Percentiles rank a stretch among this genome's conserved stretches.
Evolutionary conservation across 371 early-diverging fungal genomes (phyloP).

Genomic region (Smittium mucronatum): DNA sequence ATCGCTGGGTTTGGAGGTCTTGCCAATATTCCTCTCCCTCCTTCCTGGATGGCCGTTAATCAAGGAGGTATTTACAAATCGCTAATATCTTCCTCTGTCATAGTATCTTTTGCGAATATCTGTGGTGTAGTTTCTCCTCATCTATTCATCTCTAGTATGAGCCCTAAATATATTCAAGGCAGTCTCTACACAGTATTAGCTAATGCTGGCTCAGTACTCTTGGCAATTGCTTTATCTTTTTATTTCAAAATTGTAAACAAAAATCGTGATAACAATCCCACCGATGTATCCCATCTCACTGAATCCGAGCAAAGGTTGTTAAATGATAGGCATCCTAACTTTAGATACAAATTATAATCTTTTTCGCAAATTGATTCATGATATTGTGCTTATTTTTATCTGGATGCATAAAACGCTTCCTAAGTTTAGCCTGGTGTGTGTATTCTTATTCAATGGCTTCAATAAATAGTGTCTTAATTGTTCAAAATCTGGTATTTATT

Average conservation of each 20-base stretch:
- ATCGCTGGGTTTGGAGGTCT: slow-evolving; percentile 27
- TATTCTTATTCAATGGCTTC: neutral
- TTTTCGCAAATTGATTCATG: neutral
- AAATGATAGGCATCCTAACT: slow-evolving; percentile 7
- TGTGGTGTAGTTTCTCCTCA: slow-evolving; percentile 28
- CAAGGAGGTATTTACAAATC: slow-evolving; percentile 24
- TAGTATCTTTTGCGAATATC: slow-evolving; percentile 26
- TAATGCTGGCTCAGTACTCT: neutral
- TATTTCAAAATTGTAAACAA: slow-evolving; percentile 2
- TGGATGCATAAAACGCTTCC: neutral
- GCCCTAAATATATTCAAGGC: slow-evolving; percentile 25
- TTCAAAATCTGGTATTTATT: too few species aligned
- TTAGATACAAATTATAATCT: slow-evolving; percentile 5
- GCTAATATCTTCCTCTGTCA: slow-evolving; percentile 24
- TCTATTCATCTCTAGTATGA: slow-evolving; percentile 21
- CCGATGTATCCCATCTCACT: slow-evolving; percentile 3
- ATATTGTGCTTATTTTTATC: neutral
- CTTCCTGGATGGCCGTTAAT: slow-evolving; percentile 28
- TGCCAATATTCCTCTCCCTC: slow-evolving; percentile 27
- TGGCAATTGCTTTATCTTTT: neutral
- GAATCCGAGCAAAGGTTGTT: slow-evolving; percentile 1
- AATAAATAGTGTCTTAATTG: too few species aligned
- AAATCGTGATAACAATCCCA: neutral
- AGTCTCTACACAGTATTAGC: slow-evolving; percentile 14
- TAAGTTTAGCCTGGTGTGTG: neutral